phyloP scores from a whole-genome alignment of 2,329 filamentous ascomycete species.

The Aspergillaceae sp. region DNA sequence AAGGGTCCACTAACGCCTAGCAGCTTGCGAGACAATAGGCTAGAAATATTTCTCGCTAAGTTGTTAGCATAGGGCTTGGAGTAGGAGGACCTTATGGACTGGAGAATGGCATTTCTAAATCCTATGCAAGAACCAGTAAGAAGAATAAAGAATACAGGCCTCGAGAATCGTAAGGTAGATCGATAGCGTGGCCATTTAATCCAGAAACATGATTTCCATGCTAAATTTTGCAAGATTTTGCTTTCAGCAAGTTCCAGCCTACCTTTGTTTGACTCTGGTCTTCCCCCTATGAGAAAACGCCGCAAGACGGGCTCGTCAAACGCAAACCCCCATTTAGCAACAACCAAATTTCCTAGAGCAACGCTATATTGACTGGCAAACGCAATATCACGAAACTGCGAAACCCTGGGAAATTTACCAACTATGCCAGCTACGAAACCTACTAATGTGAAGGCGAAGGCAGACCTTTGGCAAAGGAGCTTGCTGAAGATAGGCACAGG shows the following conservation, averaged over 20 bases:
- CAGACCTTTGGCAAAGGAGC: background rate
- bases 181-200: background rate
- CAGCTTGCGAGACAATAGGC: no score
- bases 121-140: no score
- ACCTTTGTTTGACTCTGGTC: background rate
- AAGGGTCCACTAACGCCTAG: no score
- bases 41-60: no score
- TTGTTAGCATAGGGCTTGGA: no score
- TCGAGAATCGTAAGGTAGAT: background rate
- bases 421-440: background rate
- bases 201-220: background rate
- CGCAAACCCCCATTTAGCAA: background rate
- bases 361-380: background rate
- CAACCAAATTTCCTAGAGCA: background rate
- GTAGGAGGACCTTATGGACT: no score
- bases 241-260: background rate
- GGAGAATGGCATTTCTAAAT: no score
- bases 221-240: background rate
- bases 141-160: slow-evolving; percentile 1
- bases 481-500: no score
- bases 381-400: background rate
- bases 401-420: background rate
- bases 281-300: background rate
- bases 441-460: background rate
- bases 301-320: background rate